phyloP scores from a whole-genome alignment of 768 basidiomycete genomes.

The Tulasnella sp. region DNA sequence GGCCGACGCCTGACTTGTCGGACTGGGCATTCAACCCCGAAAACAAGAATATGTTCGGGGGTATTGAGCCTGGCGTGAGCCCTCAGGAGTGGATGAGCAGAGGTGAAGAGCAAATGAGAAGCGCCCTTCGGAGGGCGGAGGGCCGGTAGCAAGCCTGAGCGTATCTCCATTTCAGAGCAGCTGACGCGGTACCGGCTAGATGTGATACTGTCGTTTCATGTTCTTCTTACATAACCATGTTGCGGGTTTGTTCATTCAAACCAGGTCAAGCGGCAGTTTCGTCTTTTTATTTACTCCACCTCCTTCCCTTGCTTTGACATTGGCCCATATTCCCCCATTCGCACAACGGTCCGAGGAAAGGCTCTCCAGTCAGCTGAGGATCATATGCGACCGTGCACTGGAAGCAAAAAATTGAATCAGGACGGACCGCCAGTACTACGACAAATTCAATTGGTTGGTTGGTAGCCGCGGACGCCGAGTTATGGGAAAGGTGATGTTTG shows the following conservation, averaged over 20 bases:
- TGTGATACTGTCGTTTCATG: too few relatives aligned
- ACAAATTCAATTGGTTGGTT: not conserved
- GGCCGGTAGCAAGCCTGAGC: not conserved
- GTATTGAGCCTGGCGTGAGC: not conserved
- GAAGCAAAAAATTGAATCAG: not conserved
- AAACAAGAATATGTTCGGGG: conserved; percentile 33
- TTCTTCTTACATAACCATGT: too few relatives aligned
- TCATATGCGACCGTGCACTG: too few relatives aligned
- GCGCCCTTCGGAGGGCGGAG: not conserved
- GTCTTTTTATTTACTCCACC: too few relatives aligned
- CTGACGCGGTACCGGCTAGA: too few relatives aligned
- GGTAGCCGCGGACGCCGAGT: not conserved
- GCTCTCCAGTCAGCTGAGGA: too few relatives aligned
- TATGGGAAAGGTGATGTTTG: conserved; percentile 5
- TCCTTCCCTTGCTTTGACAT: too few relatives aligned
- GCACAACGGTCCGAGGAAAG: too few relatives aligned
- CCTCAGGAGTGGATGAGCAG: conserved; percentile 28
- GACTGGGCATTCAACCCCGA: conserved; percentile 37
- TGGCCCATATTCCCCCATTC: too few relatives aligned
- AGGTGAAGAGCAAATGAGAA: conserved; percentile 18
- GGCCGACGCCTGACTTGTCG: conserved; percentile 34
- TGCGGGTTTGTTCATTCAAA: too few relatives aligned
- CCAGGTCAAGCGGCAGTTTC: too few relatives aligned
- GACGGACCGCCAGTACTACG: not conserved
- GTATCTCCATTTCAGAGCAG: not conserved